A percentile compares a stretch with the other conserved stretches of the same genome.
Evolutionary conservation across 202 grass and related monocot species (phyloP).

Genomic region (Panicum virgatum): DNA sequence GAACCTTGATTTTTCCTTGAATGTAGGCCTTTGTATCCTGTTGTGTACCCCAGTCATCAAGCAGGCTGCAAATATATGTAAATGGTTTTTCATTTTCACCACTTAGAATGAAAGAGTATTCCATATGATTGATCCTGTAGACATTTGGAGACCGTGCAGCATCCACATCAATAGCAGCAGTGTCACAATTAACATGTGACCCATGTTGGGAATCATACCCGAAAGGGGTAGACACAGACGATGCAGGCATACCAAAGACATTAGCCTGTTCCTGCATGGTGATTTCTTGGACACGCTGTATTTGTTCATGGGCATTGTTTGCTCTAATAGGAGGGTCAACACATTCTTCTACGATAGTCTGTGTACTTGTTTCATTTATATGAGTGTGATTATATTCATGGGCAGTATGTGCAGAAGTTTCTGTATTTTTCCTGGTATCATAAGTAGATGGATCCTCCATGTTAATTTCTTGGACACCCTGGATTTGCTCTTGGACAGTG

Average conservation of each 20-base stretch:
- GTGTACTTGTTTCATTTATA: constrained; percentile 36
- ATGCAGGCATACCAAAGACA: constrained; percentile 27
- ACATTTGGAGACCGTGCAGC: constrained; percentile 35
- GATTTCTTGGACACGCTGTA: constrained; percentile 35
- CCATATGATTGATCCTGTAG: constrained; percentile 31
- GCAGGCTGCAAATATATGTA: constrained; percentile 75
- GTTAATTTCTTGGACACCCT: constrained; percentile 35
- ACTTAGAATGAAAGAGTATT: constrained; percentile 56
- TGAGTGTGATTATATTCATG: constrained; percentile 29
- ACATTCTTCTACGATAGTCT: constrained; percentile 20
- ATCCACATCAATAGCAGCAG: constrained; percentile 29
- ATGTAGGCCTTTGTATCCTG: constrained; percentile 52
- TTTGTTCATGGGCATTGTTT: constrained; percentile 42
- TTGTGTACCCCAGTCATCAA: constrained; percentile 56
- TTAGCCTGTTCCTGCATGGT: constrained; percentile 44
- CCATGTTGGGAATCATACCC: constrained; percentile 33
- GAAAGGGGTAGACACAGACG: constrained; percentile 24
- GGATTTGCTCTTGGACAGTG: constrained; percentile 23
- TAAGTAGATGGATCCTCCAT: constrained; percentile 44
- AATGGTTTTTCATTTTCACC: constrained; percentile 72
- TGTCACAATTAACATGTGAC: constrained; percentile 21
- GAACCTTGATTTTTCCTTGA: constrained; percentile 88
- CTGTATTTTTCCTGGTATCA: constrained; percentile 34
- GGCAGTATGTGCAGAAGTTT: constrained; percentile 34
- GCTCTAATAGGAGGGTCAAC: constrained; percentile 19